phyloP scores from a whole-genome alignment of 371 early-diverging fungal genomes.

The Actinomortierella ambigua region DNA sequence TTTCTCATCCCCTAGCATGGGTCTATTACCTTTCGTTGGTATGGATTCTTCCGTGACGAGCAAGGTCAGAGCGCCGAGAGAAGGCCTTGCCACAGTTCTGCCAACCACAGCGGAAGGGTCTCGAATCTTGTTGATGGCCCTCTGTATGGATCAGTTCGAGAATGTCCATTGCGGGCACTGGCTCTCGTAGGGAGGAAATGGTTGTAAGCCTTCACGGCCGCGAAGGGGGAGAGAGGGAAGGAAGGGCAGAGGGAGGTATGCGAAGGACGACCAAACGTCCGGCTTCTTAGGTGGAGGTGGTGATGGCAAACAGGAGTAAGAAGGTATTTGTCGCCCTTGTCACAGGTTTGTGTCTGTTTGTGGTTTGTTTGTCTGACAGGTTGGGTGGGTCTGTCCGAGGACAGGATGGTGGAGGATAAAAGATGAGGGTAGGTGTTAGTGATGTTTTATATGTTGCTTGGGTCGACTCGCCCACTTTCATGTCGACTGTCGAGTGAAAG shows the following conservation, averaged over 20 bases:
- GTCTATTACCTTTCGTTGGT: conserved; percentile 63
- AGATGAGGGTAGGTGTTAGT: neutral
- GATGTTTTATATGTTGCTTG: too few relatives aligned
- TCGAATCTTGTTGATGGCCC: conserved; percentile 47
- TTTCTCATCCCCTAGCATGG: neutral
- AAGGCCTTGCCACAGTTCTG: conserved; percentile 69
- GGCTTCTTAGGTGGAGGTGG: neutral
- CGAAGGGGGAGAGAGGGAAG: neutral
- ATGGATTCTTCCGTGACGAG: conserved; percentile 77
- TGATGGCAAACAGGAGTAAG: neutral
- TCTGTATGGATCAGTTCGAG: conserved; percentile 65
- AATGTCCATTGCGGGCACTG: conserved; percentile 58
- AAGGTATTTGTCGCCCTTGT: neutral
- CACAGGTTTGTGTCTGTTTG: too few relatives aligned
- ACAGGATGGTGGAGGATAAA: neutral
- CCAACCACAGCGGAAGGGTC: conserved; percentile 72
- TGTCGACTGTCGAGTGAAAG: neutral
- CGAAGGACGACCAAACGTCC: too few relatives aligned
- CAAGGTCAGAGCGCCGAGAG: conserved; percentile 78
- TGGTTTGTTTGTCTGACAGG: too few relatives aligned
- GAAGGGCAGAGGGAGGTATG: neutral
- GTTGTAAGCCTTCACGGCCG: conserved; percentile 5
- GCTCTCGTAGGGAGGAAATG: conserved; percentile 19
- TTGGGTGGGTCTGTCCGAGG: too few relatives aligned
- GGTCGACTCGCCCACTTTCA: too few relatives aligned